These are phyloP conservation scores for Coprinellus aureogranulatus DNA, from an alignment of 768 basidiomycete species.

Conservation along the genomic window DNA sequence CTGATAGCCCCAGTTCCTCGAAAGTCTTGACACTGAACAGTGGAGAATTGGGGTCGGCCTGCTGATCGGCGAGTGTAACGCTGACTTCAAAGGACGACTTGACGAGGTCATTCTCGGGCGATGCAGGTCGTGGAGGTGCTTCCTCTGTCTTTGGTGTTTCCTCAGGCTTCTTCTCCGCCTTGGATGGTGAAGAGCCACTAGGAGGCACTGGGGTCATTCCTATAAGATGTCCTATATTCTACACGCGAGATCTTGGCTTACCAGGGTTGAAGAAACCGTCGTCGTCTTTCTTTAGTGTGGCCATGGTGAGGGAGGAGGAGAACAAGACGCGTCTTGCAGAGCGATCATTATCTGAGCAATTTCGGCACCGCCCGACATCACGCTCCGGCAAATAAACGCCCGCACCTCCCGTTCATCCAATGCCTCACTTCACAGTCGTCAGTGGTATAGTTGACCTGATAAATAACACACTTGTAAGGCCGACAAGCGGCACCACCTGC, in stretches of 20 bases:
- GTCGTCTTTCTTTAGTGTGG: slow-evolving; percentile 65
- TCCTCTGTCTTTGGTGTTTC: slow-evolving; percentile 17
- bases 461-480: no score
- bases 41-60: slow-evolving; percentile 94
- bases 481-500: no score
- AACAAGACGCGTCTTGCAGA: background rate
- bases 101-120: slow-evolving; percentile 56
- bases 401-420: no score
- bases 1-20: slow-evolving; percentile 91
- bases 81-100: slow-evolving; percentile 81
- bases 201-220: background rate
- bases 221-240: background rate
- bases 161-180: slow-evolving; percentile 19
- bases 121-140: slow-evolving; percentile 14
- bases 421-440: no score
- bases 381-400: no score
- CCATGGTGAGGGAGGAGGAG: background rate
- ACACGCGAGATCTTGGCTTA: slow-evolving; percentile 21
- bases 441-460: no score
- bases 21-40: slow-evolving; percentile 91
- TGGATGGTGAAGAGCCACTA: slow-evolving; percentile 11
- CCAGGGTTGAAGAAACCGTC: slow-evolving; percentile 77
- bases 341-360: background rate
- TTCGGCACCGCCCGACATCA: no score
- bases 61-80: slow-evolving; percentile 94